Conservation (phyloP, 1,284 basidiomycete genomes). For the Pyrrhoderma noxium region DNA sequence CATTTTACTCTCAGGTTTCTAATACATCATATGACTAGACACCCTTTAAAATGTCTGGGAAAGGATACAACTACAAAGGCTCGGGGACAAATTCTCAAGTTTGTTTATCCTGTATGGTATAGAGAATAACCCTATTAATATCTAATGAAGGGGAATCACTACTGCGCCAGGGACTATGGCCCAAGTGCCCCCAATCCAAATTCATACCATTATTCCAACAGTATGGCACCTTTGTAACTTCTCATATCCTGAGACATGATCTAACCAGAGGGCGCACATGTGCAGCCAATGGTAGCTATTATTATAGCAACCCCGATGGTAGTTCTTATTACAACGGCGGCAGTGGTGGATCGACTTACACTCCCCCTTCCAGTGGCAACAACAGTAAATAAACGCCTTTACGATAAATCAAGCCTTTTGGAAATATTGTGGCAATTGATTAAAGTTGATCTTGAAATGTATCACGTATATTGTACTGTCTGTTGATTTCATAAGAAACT, state of each 20-base stretch:
- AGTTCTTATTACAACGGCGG: constrained; percentile 21
- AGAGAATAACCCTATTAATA: not conserved
- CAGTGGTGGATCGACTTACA: constrained; percentile 18
- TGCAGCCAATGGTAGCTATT: constrained; percentile 17
- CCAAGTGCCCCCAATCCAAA: constrained; percentile 15
- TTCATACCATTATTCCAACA: constrained; percentile 17
- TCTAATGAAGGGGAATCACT: constrained; percentile 16
- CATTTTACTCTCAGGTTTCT: too few relatives aligned
- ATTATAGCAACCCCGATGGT: constrained; percentile 21
- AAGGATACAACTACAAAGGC: constrained; percentile 13
- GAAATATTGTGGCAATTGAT: too few relatives aligned
- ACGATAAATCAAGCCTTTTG: too few relatives aligned
- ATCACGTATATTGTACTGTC: too few relatives aligned
- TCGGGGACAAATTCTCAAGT: constrained; percentile 18
- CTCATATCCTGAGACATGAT: not conserved
- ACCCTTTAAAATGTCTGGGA: constrained; percentile 3
- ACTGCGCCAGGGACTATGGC: constrained; percentile 18
- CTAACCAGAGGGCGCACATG: not conserved
- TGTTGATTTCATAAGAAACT: too few relatives aligned
- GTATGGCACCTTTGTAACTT: not conserved
- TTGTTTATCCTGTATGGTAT: not conserved
- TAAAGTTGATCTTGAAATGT: too few relatives aligned
- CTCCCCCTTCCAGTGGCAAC: constrained; percentile 10
- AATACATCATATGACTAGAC: too few relatives aligned
- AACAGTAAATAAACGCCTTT: too few relatives aligned